Base-by-base conservation (phyloP, 1,284 basidiomycete species). In the Ganoderma meredithae region DNA sequence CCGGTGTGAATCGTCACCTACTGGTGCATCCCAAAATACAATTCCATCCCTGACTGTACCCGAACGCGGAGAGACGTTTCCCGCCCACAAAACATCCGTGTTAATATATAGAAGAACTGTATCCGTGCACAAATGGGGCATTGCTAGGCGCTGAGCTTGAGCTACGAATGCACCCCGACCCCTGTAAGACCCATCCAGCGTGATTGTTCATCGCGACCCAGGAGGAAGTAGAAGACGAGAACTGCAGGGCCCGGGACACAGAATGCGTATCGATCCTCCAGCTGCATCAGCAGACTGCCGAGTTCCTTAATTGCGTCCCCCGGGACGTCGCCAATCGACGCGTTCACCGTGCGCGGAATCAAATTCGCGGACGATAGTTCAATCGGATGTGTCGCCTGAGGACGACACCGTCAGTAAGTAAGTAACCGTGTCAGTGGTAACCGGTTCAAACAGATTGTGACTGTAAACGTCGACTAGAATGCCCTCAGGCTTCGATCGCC, bases 171-270 rank as follows among this genome's bases (percentile, higher is more conserved):
- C 27, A 78, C 66, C 2, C 76, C 76, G 17, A 78, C 49, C 17
- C 78, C 77, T 9, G 72, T 62, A 17, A 79, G 67, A 7, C 76
- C 76, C 0, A 69, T 69, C 76, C 77, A 78, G 7, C 74, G 76
- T 2, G 56, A 40, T 31, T 64, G 59, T 8, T 56, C 56, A 9
- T 72, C 65, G 60, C 66, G 73, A 25, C 77, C 78, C 8, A 78
- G 31, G 4, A 78, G 70, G 36, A 78, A 61, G 58, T 78, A 75
- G 9, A 72, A 52, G 25, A 69, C 67, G 0, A 65, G 52, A 8
- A 55, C 63, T 8, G 69, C 67, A 56, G 43, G 49, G 10, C 70
- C 69, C 43, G 53, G 33, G 19, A 75, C 53, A 44, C 41, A 64
- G 63, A 78, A 78, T 47, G 69, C 69, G 40, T 71, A 66, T 25